Evolutionary conservation across 2,329 filamentous ascomycete genomes (phyloP).

Genomic region (Chrysosporium queenslandicum): DNA sequence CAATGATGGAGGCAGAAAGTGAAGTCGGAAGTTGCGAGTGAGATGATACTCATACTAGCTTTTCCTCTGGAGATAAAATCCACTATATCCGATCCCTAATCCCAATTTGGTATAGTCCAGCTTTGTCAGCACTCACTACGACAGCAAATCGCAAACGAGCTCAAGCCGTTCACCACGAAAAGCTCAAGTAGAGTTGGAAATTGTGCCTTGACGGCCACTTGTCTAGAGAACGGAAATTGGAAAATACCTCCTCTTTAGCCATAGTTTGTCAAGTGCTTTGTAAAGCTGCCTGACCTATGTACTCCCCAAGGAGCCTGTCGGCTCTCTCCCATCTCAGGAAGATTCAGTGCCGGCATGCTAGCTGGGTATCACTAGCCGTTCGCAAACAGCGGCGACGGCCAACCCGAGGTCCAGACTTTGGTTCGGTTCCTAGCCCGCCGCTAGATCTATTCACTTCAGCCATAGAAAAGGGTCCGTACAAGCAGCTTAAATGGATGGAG

Average conservation of each 20-base stretch:
- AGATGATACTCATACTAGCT: too few species aligned
- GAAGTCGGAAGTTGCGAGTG: too few species aligned
- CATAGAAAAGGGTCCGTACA: neutral
- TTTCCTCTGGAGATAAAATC: too few species aligned
- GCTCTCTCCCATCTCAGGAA: neutral
- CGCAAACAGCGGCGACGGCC: neutral
- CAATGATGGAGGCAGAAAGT: too few species aligned
- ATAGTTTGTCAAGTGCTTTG: neutral
- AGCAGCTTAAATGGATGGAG: slow-evolving; percentile 1
- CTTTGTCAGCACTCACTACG: too few species aligned
- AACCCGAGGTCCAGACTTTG: neutral
- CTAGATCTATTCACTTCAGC: slow-evolving; percentile 1
- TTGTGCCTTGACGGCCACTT: neutral
- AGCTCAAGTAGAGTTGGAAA: too few species aligned
- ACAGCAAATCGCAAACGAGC: too few species aligned
- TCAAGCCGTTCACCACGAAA: too few species aligned
- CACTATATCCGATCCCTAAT: too few species aligned
- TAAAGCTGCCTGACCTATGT: neutral
- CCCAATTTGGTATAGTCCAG: too few species aligned
- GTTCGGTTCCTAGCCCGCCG: neutral
- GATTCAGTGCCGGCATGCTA: neutral
- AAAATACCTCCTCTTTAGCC: too few species aligned
- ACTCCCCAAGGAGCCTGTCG: neutral
- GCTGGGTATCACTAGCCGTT: neutral
- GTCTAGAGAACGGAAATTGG: too few species aligned